Evolutionary conservation across 2,329 filamentous ascomycete species (phyloP).

Genomic region (Aspergillus fructus): DNA sequence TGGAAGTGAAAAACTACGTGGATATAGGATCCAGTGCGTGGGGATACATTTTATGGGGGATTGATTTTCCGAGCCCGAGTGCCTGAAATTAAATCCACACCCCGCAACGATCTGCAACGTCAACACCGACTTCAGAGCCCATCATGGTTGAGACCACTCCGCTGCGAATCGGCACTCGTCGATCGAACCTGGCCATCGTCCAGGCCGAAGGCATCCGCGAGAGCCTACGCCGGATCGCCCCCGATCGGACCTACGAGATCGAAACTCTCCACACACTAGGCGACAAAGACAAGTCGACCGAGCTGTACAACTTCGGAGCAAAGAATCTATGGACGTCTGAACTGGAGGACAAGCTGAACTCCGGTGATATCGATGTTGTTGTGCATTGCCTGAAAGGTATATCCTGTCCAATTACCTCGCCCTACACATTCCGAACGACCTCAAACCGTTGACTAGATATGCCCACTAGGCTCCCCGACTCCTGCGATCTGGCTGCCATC

Average conservation of each 20-base stretch:
- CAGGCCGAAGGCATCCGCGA: constrained; percentile 73
- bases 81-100: no score
- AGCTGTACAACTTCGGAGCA: constrained; percentile 68
- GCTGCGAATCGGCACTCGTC: constrained; percentile 68
- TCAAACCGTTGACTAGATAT: constrained; percentile 58
- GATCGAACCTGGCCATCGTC: constrained; percentile 73
- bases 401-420: neutral
- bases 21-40: no score
- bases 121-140: neutral
- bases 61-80: no score
- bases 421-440: neutral
- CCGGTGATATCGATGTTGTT: constrained; percentile 70
- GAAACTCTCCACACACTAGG: constrained; percentile 70
- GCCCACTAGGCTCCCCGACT: constrained; percentile 76
- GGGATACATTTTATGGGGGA: no score
- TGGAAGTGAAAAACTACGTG: no score
- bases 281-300: constrained; percentile 81
- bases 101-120: no score
- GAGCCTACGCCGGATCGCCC: constrained; percentile 62
- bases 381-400: constrained; percentile 75
- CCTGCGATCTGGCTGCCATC: constrained; percentile 70
- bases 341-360: constrained; percentile 70
- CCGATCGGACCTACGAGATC: constrained; percentile 66
- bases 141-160: neutral
- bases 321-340: constrained; percentile 71